These are phyloP conservation scores for Colletotrichum sp. DNA, from an alignment of 2,329 filamentous ascomycete genomes.

Conservation along the genomic window DNA sequence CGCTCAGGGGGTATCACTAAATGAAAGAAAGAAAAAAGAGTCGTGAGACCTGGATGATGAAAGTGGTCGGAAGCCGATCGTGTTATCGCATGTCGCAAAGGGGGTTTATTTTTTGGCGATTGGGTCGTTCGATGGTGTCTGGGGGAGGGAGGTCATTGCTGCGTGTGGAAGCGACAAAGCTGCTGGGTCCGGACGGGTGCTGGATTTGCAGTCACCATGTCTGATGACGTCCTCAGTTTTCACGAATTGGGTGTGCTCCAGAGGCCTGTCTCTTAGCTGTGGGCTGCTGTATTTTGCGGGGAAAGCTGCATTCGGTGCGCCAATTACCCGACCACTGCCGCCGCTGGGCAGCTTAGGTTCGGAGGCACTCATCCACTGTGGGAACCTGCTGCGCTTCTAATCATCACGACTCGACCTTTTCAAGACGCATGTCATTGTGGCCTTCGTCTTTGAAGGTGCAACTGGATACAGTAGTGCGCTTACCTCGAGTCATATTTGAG, in stretches of 20 bases:
- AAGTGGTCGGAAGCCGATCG: not conserved
- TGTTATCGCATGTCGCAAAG: slow-evolving; percentile 16
- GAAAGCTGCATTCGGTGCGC: slow-evolving; percentile 21
- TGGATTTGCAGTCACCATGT: slow-evolving; percentile 14
- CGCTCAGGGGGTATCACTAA: slow-evolving; percentile 12
- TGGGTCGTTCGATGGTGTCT: not conserved
- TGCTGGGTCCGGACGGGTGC: slow-evolving; percentile 8
- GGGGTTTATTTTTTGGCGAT: not conserved
- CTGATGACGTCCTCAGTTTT: slow-evolving; percentile 23
- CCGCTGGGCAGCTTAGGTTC: not conserved
- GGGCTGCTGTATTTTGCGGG: slow-evolving; percentile 20
- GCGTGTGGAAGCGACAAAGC: slow-evolving; percentile 11
- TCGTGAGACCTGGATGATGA: not conserved
- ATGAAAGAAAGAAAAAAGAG: not conserved
- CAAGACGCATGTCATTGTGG: not conserved
- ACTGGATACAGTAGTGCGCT: not conserved
- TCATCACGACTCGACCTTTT: not conserved
- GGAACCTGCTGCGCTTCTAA: not conserved
- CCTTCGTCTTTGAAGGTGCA: not conserved
- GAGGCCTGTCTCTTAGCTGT: not conserved
- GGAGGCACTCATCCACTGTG: not conserved
- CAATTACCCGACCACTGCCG: slow-evolving; percentile 13
- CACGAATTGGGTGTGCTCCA: slow-evolving; percentile 4
- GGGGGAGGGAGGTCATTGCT: slow-evolving; percentile 11
- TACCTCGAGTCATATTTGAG: not conserved